Base-by-base conservation (phyloP, 2,329 filamentous ascomycete genomes). In the Uncinocarpus reesii region DNA sequence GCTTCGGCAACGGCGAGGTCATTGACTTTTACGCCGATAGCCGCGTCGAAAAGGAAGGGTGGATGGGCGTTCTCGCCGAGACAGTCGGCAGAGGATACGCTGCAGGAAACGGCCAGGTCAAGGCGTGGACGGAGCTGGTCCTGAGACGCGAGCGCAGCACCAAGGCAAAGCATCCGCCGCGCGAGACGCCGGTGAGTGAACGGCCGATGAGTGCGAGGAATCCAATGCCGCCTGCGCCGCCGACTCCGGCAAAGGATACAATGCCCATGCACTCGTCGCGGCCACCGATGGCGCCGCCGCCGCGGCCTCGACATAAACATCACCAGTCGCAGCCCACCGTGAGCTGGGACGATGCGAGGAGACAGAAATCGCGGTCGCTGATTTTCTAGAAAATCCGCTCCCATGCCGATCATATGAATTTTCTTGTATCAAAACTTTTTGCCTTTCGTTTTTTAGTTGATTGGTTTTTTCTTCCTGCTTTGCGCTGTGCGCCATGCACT, bases 21-120 rank as follows among this genome's bases (percentile, higher is more conserved):
- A 98, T 98, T 62, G 90, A 96, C 72, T 96, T 96, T 65, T 96
- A 98, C 62, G 92, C 90, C 61, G 90, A 96, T 66, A 89, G 80
- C 26, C 78, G 82, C 1, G 79, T 79, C 32, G 84, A 92, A 62
- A 98, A 96, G 70, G 86, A 95, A 38, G 84, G 81, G 47, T 98
- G 92, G 92, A 92, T 98, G 84, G 81, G 81, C 63, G 84, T 87
- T 11, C 78, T 98, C 18, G 76, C 76, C 2, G 88, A 96, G 48
- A 73, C 74, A 10, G 74, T 82, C 2, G 79, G 79, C 53, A 80
- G 79, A 55, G 72, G 76, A 34, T 63, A 64, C 29, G 59, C 65
- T 10, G 59, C 65, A 6, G 62, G 66, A 10, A 65, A 64, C 26
- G 68, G 69, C 31, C 62, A 68, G 38, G 62, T 67, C 48, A 79